Evolutionary conservation across 2,329 filamentous ascomycete genomes (phyloP).

Genomic region (Penicillium sp.): DNA sequence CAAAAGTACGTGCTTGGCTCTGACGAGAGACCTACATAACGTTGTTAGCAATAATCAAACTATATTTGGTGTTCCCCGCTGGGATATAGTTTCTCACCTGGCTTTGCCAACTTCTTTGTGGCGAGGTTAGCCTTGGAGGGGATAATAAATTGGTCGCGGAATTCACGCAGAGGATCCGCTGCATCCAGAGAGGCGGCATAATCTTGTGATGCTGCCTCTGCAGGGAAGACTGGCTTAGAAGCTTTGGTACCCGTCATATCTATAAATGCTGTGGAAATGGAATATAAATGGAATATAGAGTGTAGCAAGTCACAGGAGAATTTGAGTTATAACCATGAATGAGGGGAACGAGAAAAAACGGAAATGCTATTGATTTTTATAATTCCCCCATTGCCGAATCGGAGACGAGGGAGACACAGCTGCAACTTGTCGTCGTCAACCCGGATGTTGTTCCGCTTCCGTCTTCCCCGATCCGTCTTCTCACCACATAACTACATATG

Average conservation of each 20-base stretch:
- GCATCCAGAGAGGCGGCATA: constrained; percentile 54
- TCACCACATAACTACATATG: too few relatives aligned
- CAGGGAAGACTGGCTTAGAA: constrained; percentile 29
- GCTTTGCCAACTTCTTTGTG: constrained; percentile 55
- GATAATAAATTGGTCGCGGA: constrained; percentile 71
- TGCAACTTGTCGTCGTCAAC: constrained; percentile 4
- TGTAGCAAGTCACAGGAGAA: not conserved
- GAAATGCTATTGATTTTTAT: constrained; percentile 13
- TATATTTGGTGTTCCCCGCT: not conserved
- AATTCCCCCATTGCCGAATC: constrained; percentile 2
- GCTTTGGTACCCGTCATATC: constrained; percentile 9
- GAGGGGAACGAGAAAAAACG: not conserved
- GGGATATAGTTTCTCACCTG: constrained; percentile 21
- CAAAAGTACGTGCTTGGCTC: constrained; percentile 68
- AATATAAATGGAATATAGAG: not conserved
- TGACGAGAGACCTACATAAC: constrained; percentile 29
- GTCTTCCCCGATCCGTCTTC: constrained; percentile 15
- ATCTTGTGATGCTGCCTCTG: constrained; percentile 29
- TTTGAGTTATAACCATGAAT: not conserved
- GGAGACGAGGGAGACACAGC: not conserved
- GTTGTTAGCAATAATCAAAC: constrained; percentile 8
- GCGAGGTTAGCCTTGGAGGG: constrained; percentile 71
- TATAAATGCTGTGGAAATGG: not conserved
- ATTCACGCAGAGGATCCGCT: constrained; percentile 57
- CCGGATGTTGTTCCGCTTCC: constrained; percentile 24